Evolutionary conservation across 345 rosid genomes (phyloP), one percentile per base, ranked within the genome.

Genomic region (Stellera chamaejasme): DNA sequence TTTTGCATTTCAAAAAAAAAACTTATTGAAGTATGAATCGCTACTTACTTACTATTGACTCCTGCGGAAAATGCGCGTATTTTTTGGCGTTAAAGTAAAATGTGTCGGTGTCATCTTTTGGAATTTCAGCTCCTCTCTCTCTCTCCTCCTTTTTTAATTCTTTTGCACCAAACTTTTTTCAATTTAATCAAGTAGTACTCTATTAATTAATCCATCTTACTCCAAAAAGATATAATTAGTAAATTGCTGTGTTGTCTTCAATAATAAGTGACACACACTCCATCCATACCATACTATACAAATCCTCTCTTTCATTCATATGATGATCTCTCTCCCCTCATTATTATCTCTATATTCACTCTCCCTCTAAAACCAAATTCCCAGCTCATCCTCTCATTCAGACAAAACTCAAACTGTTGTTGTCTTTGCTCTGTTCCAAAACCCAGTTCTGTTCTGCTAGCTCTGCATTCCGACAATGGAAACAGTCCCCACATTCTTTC

Each of bases 31-130:
- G n/a, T 4, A 45, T 11, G 13, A 10, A 4, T 3, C 11, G n/a
- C 23, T n/a, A n/a, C n/a, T 45, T 11, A 45, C 13, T 11, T 12
- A 11, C 16, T 45, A 45, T 10, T 12, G 6, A 14, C 48, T 12
- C 9, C 14, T 45, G 4, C 16, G 48, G 14, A 12, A 10, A 45
- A 45, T 45, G 13, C 16, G 48, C 48, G 16, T 45, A 58, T 43
- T 9, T 13, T 58, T 46, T 15, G 6, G 43, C 11, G 50, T 53
- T 48, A 69, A 56, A 63, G 69, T 46, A 47, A 67, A 68, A 68
- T 54, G 51, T 70, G 78, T 79, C 78, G 66, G 78, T 65, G 75
- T 62, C 59, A 48, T 19, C 74, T 56, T 68, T 68, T 57, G 13
- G 64, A 65, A 59, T 13, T 66, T 62, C 27, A 27, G 66, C 54